Evolutionary conservation across 208 protist species (phyloP).

Genomic region (Trypanosomatidae sp.): DNA sequence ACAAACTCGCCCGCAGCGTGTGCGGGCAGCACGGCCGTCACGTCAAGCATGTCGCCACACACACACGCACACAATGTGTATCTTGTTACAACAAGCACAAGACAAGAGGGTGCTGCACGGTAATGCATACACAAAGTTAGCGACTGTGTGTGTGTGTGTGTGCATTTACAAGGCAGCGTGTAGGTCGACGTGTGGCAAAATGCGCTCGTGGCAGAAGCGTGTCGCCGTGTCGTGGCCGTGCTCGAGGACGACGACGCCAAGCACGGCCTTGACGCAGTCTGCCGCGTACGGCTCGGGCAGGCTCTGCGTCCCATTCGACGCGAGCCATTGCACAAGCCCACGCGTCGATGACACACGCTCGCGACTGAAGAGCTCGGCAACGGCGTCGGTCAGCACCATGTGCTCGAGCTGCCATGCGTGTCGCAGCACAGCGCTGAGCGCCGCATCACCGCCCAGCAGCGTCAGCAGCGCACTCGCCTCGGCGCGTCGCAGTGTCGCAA

Average conservation of each 20-base stretch:
- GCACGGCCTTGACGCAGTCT: constrained; percentile 51
- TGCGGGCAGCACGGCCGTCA: too few relatives aligned
- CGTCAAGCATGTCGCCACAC: too few relatives aligned
- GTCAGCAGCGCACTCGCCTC: constrained; percentile 38
- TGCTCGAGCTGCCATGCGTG: constrained; percentile 63
- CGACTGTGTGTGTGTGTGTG: neutral
- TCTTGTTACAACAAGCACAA: neutral
- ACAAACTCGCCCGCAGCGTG: too few relatives aligned
- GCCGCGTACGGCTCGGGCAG: constrained; percentile 65
- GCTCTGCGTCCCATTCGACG: constrained; percentile 13
- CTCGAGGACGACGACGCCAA: constrained; percentile 59
- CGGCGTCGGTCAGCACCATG: constrained; percentile 78
- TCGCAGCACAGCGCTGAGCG: constrained; percentile 48
- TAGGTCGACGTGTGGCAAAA: neutral
- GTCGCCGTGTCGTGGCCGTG: constrained; percentile 26
- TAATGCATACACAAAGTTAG: neutral
- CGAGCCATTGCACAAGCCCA: constrained; percentile 41
- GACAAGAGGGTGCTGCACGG: neutral
- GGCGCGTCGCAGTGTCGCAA: constrained; percentile 36
- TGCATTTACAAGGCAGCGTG: neutral
- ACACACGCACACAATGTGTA: neutral
- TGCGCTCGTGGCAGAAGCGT: constrained; percentile 12
- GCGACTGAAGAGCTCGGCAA: constrained; percentile 39
- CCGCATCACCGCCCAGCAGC: constrained; percentile 32
- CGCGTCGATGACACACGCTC: constrained; percentile 26